Percentiles rank a stretch among this genome's conserved stretches.
Conservation (phyloP, 192 early-diverging fungal genomes). For the Powellomyces hirtus region DNA sequence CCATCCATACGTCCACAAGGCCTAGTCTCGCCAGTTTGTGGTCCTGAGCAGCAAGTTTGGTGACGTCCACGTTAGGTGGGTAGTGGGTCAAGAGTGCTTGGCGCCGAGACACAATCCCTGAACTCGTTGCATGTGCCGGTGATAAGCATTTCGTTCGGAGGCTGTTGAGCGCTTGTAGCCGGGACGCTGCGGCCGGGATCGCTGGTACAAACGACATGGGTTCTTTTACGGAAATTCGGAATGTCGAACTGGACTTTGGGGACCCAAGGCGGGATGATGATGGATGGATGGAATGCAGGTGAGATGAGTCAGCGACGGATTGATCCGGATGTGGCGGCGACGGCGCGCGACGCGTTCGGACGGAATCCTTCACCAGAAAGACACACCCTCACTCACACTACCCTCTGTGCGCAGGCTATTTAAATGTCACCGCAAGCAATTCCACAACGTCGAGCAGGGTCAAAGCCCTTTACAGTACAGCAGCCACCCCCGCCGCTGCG, state of each 20-base stretch:
- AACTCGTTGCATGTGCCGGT: neutral
- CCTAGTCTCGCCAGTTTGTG: neutral
- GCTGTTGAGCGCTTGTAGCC: neutral
- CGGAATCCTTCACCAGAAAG: neutral
- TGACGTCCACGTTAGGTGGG: conserved; percentile 12
- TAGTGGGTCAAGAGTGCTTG: conserved; percentile 13
- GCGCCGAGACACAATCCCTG: neutral
- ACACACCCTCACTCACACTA: neutral
- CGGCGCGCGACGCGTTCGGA: no score
- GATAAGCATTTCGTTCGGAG: neutral
- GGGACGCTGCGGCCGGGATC: neutral
- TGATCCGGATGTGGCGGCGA: neutral
- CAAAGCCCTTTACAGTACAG: no score
- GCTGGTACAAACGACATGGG: neutral
- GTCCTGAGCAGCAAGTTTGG: conserved; percentile 18
- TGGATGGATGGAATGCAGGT: neutral
- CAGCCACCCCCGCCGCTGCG: no score
- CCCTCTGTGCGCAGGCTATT: neutral
- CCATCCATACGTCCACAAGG: conserved; percentile 16
- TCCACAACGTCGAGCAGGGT: no score
- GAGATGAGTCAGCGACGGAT: neutral
- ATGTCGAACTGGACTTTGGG: neutral
- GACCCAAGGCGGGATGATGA: neutral
- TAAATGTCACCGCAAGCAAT: neutral
- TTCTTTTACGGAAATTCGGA: neutral